These are phyloP conservation scores for Aspergillus cristatus DNA, from an alignment of 495 filamentous ascomycete genomes.

Conservation along the genomic window DNA sequence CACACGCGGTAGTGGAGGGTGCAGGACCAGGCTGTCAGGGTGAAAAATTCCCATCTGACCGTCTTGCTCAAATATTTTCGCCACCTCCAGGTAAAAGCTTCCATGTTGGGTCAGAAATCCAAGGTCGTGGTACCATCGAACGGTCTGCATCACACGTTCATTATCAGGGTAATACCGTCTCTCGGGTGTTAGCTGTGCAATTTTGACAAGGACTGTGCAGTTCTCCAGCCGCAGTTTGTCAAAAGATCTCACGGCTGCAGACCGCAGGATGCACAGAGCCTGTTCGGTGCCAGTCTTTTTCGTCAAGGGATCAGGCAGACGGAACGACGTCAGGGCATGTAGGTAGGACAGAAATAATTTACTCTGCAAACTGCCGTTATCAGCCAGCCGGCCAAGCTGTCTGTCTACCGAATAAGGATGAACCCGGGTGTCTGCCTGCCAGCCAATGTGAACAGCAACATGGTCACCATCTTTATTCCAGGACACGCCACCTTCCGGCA, in stretches of 20 bases:
- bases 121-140: constrained; percentile 36
- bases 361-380: constrained; percentile 45
- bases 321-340: constrained; percentile 54
- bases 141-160: constrained; percentile 38
- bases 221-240: constrained; percentile 29
- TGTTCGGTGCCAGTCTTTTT: constrained; percentile 54
- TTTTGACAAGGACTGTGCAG: constrained; percentile 23
- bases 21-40: not conserved
- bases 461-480: constrained; percentile 19
- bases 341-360: constrained; percentile 46
- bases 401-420: constrained; percentile 43
- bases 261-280: constrained; percentile 37
- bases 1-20: constrained; percentile 1
- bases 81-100: constrained; percentile 29
- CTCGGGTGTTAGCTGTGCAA: constrained; percentile 44
- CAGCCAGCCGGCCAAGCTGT: constrained; percentile 37
- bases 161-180: constrained; percentile 48
- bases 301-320: constrained; percentile 49
- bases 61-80: constrained; percentile 31
- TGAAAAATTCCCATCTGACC: constrained; percentile 11
- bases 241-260: constrained; percentile 44
- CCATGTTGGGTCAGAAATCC: constrained; percentile 42
- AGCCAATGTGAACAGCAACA: constrained; percentile 30
- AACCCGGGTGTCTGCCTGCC: constrained; percentile 7
- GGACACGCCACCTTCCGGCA: constrained; percentile 32